These are phyloP conservation scores for Neurospora discreta DNA, from an alignment of 495 filamentous ascomycete genomes.

Conservation along the genomic window DNA sequence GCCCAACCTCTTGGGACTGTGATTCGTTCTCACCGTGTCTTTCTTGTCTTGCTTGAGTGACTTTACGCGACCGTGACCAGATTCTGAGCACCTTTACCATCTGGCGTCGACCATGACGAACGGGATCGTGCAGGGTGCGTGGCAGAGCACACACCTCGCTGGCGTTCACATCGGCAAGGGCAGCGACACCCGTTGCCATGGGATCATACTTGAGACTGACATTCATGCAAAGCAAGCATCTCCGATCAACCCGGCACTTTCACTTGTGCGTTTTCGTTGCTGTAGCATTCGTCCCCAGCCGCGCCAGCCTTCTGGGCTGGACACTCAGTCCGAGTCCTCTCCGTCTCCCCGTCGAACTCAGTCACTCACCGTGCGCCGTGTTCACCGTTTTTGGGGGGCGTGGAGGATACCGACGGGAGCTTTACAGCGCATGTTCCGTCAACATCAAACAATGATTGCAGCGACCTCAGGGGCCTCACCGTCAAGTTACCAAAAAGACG, in stretches of 20 bases:
- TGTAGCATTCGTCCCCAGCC: neutral
- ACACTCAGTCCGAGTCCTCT: neutral
- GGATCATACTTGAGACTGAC: neutral
- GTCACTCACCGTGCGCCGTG: neutral
- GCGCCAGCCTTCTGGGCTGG: neutral
- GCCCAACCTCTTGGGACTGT: neutral
- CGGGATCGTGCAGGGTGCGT: neutral
- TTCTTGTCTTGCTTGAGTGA: neutral
- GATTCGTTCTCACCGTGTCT: neutral
- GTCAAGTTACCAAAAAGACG: neutral
- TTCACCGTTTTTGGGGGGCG: neutral
- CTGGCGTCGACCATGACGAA: neutral
- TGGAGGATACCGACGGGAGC: too few species aligned
- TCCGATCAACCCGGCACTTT: neutral
- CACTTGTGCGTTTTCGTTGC: neutral
- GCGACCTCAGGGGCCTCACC: neutral
- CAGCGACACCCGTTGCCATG: neutral
- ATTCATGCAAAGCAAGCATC: neutral
- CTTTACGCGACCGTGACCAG: neutral
- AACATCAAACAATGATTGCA: neutral
- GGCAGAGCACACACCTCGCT: neutral
- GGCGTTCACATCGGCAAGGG: neutral
- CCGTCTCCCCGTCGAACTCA: neutral
- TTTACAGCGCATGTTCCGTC: neutral
- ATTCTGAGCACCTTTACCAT: neutral